Percentiles rank a stretch among this genome's conserved stretches.
Evolutionary conservation across 306 rosid species (phyloP).

Genomic region (Pyrus bretschneideri): DNA sequence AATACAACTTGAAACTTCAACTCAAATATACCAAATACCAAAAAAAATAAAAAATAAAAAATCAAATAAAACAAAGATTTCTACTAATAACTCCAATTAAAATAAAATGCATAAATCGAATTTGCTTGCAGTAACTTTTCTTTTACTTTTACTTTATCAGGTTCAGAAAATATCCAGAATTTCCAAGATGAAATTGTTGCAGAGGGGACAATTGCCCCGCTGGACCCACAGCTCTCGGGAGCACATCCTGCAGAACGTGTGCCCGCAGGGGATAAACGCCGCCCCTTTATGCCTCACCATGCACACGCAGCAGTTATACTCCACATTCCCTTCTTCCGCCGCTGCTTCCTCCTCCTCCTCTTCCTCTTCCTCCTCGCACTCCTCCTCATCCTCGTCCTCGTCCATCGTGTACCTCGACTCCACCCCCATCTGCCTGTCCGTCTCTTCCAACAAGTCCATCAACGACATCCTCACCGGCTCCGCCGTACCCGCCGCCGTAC

Average conservation of each 20-base stretch:
- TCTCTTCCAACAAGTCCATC: constrained; percentile 82
- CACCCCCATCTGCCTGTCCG: constrained; percentile 61
- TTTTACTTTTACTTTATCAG: neutral
- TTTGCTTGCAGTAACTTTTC: neutral
- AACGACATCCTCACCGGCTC: constrained; percentile 58
- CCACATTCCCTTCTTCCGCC: constrained; percentile 23
- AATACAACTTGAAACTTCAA: neutral
- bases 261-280: constrained; percentile 62
- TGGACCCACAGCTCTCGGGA: constrained; percentile 69
- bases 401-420: constrained; percentile 41
- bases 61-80: neutral
- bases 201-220: constrained; percentile 76
- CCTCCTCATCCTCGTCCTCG: constrained; percentile 26
- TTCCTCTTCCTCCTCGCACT: constrained; percentile 15
- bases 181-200: constrained; percentile 70
- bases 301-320: constrained; percentile 67
- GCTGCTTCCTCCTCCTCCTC: constrained; percentile 2
- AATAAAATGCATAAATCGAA: neutral
- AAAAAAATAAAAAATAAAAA: neutral
- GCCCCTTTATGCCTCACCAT: constrained; percentile 74
- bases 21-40: neutral
- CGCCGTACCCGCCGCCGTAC: neutral
- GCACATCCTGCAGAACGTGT: constrained; percentile 75
- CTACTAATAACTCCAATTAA: neutral
- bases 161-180: constrained; percentile 66